Evolutionary conservation across 2,329 filamentous ascomycete genomes (phyloP), one percentile per base, ranked within the genome.

Genomic region (Tothia fuscella): DNA sequence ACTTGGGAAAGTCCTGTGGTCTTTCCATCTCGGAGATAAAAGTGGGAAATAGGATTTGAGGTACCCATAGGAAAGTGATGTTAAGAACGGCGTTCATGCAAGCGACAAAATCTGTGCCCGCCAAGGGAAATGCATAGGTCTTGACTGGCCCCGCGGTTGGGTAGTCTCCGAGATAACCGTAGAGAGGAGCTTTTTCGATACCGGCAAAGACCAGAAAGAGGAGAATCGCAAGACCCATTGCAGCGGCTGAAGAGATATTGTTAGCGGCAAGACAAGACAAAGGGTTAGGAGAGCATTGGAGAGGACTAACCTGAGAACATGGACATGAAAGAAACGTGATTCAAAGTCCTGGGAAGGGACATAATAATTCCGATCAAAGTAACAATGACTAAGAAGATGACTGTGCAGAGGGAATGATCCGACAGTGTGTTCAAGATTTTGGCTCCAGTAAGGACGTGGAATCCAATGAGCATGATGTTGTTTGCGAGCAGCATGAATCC

Each of bases 21-120:
- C 51, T 53, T 45, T 69, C 61, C 66, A 69, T 69, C 47, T 71
- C 67, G 24, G 66, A 50, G 53, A 71, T 70, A 53, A 71, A 71
- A 12, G 63, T 65, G 1, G 67, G 67, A 52, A 71, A 70, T 20
- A 70, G 60, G 43, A 70, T 70, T 45, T 71, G 67, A 2, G 67
- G 66, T 1, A 69, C 64, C 66, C 65, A 70, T 34, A 68, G 55
- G 50, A 68, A 70, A 13, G 65, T 67, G 46, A 67, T 65, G 47
- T 67, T 70, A 10, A 70, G 49, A 1, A 69, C 65, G 12, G 67
- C 67, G 41, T 70, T 70, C 61, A 70, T 64, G 50, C 62, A 66
- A 1, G 52, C 57, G 6, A 71, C 62, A 55, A 59, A 71, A 2
- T 59, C 66, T 1, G 66, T 69, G 10, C 64, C 66, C 3, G 60